phyloP scores from a whole-genome alignment of 2,329 filamentous ascomycete genomes.

The Arthroderma sp. region DNA sequence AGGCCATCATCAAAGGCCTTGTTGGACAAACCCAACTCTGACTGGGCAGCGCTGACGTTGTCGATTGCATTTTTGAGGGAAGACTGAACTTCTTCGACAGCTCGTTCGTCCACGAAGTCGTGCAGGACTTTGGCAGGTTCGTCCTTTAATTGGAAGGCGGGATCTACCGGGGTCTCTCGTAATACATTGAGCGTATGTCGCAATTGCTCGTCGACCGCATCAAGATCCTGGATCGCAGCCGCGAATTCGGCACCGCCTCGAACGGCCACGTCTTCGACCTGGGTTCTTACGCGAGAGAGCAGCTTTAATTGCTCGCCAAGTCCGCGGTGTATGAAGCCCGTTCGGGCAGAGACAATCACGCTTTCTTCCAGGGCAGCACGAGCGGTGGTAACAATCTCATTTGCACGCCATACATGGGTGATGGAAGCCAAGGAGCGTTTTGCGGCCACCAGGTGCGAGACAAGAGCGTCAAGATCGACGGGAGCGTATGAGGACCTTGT shows the following conservation, averaged over 20 bases:
- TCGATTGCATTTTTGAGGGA: conserved; percentile 48
- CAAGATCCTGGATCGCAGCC: conserved; percentile 41
- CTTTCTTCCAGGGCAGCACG: conserved; percentile 65
- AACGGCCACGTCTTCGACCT: conserved; percentile 31
- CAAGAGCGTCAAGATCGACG: conserved; percentile 55
- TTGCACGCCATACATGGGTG: conserved; percentile 68
- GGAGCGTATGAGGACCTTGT: too few relatives aligned
- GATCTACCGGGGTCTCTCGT: conserved; percentile 45
- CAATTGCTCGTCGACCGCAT: conserved; percentile 45
- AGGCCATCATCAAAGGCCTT: conserved; percentile 63
- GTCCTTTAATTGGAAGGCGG: conserved; percentile 38
- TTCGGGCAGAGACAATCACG: conserved; percentile 57
- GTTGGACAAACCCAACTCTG: conserved; percentile 39
- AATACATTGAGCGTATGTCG: conserved; percentile 43
- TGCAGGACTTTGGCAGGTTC: conserved; percentile 44
- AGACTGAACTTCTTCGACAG: conserved; percentile 44
- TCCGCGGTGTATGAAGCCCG: conserved; percentile 51
- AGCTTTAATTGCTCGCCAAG: conserved; percentile 39
- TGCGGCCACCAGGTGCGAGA: conserved; percentile 70
- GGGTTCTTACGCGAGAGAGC: conserved; percentile 30
- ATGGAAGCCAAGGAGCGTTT: conserved; percentile 81
- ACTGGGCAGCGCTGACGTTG: conserved; percentile 47
- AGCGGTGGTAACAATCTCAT: conserved; percentile 68
- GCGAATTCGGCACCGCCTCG: conserved; percentile 32
- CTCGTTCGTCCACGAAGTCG: conserved; percentile 53